Evolutionary conservation across 1,284 basidiomycete species (phyloP).

Genomic region (Cryptococcus wingfieldii): DNA sequence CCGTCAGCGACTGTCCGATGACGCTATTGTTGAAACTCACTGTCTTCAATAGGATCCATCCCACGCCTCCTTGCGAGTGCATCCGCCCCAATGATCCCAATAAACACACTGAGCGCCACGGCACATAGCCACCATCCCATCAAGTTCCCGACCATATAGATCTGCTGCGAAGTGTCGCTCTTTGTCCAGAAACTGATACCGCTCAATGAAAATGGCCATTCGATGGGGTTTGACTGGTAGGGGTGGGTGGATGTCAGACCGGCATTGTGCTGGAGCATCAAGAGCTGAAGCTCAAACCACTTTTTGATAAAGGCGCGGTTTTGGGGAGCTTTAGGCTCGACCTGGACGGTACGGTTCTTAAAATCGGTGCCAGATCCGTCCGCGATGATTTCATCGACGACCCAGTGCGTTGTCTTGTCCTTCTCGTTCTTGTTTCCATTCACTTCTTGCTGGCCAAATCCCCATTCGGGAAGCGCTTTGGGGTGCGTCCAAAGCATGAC

Average conservation of each 20-base stretch:
- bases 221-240: slow-evolving; percentile 88
- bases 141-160: slow-evolving; percentile 93
- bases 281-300: slow-evolving; percentile 84
- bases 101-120: slow-evolving; percentile 75
- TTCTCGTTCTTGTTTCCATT: slow-evolving; percentile 92
- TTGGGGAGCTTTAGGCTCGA: slow-evolving; percentile 65
- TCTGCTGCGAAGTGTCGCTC: slow-evolving; percentile 76
- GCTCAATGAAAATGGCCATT: slow-evolving; percentile 94
- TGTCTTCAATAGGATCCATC: slow-evolving; percentile 75
- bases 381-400: slow-evolving; percentile 72
- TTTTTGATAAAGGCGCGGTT: slow-evolving; percentile 89
- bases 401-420: slow-evolving; percentile 84
- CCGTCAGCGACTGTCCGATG: not conserved
- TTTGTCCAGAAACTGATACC: slow-evolving; percentile 99
- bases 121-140: slow-evolving; percentile 93
- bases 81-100: slow-evolving; percentile 86
- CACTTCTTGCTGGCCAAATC: slow-evolving; percentile 92
- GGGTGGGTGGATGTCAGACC: slow-evolving; percentile 92
- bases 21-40: slow-evolving; percentile 53
- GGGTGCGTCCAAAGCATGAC: slow-evolving; percentile 92
- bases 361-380: slow-evolving; percentile 63
- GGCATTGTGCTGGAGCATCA: slow-evolving; percentile 98
- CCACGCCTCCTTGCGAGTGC: slow-evolving; percentile 79
- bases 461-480: slow-evolving; percentile 88
- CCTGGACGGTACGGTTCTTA: slow-evolving; percentile 55